Evolutionary conservation across 768 basidiomycete species (phyloP), one percentile per base, ranked within the genome.

Genomic region (Hypsizygus marmoreus): DNA sequence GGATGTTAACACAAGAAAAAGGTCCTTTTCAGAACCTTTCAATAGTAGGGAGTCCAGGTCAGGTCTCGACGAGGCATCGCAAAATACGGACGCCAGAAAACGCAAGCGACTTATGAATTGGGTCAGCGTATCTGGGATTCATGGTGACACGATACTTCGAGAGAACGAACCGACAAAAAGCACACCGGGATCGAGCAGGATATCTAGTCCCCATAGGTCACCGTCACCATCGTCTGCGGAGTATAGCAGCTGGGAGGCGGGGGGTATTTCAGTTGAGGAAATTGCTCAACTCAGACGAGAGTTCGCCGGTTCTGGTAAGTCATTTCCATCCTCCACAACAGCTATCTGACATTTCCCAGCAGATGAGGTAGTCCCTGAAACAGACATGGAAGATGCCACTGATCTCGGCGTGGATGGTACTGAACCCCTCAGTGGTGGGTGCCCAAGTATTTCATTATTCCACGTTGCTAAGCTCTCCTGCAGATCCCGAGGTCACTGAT

Each of bases 201-300:
- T n/a, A n/a, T 30, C 29, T 9, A 30, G 9, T 29, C 2, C 31
- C 35, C 13, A 1, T 19, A 34, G 19, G 12, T 13, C 30, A 11
- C 39, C 42, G 13, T 29, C 47, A 12, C 47, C 34, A 19, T 33
- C 45, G 5, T 22, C 37, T 22, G 50, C 38, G 22, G 57, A 56
- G 4, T 59, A 59, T 28, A 43, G 52, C 31, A 52, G 48, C 10
- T 68, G 67, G 67, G 67, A 69, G 32, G 55, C 54, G 14, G 54
- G 54, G 32, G 49, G 50, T 2, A 48, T 59, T 1, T 58, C 61
- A 13, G 41, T 43, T 10, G 54, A 62, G 17, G 57, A 63, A 9
- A 40, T 65, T 25, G 50, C 32, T 33, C 41, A 53, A 22, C 41
- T 62, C 14, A 49, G 45, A 26, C 44, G 34, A 6, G 55, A 59